These are phyloP conservation scores for Cucurbita moschata DNA, from an alignment of 306 rosid species.

Conservation along the genomic window DNA sequence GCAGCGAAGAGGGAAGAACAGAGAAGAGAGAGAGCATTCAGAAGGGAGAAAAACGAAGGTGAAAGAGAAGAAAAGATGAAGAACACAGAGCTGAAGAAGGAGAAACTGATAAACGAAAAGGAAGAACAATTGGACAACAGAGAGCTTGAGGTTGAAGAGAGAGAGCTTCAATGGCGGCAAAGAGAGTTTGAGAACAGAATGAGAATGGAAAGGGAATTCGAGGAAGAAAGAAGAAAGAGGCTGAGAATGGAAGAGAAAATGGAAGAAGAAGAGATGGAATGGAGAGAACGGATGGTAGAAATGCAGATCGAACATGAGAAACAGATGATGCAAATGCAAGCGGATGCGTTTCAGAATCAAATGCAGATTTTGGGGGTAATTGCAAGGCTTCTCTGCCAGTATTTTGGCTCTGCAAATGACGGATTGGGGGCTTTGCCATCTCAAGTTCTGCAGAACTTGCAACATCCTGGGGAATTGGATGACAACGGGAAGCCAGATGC, in stretches of 20 bases:
- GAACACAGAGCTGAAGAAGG: conserved; percentile 29
- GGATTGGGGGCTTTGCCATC: conserved; percentile 58
- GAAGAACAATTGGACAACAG: conserved; percentile 37
- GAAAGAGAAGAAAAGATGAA: conserved; percentile 32
- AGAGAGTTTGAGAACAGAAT: conserved; percentile 41
- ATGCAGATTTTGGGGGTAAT: conserved; percentile 76
- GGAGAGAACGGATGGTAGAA: conserved; percentile 71
- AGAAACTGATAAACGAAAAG: conserved; percentile 26
- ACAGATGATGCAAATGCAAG: conserved; percentile 85
- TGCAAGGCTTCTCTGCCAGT: conserved; percentile 64
- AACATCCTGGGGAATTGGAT: conserved; percentile 50
- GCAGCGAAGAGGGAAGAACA: conserved; percentile 61
- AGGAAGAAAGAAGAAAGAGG: conserved; percentile 43
- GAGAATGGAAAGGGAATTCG: conserved; percentile 40
- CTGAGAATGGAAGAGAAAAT: conserved; percentile 61
- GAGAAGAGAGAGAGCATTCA: conserved; percentile 55
- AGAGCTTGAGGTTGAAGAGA: conserved; percentile 47
- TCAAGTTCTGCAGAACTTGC: conserved; percentile 70
- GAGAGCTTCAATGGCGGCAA: conserved; percentile 32
- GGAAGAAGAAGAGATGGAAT: conserved; percentile 81
- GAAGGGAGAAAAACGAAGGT: conserved; percentile 33
- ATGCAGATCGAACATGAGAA: conserved; percentile 88
- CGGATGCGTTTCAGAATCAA: conserved; percentile 74
- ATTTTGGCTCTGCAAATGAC: conserved; percentile 56
- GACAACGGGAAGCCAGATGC: conserved; percentile 61